Conservation (phyloP, 2,329 filamentous ascomycete genomes). For the Tolypocladium ovalisporum region DNA sequence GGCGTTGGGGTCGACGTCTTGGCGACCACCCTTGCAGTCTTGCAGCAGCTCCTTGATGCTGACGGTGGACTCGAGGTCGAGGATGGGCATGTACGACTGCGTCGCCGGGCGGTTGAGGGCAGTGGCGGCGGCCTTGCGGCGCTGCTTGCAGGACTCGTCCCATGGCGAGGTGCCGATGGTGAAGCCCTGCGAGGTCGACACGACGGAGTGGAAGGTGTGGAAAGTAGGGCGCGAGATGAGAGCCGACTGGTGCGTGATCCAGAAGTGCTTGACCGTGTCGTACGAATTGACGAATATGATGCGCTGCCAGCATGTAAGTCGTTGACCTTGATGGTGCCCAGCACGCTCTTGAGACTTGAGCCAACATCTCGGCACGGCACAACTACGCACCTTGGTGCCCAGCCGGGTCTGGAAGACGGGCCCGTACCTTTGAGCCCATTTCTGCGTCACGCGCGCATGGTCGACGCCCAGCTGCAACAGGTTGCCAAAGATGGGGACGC, state of each 20-base stretch:
- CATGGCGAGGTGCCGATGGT: constrained; percentile 78
- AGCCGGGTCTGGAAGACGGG: constrained; percentile 57
- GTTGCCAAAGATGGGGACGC: constrained; percentile 52
- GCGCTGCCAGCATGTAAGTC: constrained; percentile 26
- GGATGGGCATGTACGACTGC: constrained; percentile 71
- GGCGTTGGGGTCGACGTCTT: constrained; percentile 58
- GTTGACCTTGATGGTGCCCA: background rate
- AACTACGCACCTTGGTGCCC: constrained; percentile 47
- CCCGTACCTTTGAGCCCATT: constrained; percentile 50
- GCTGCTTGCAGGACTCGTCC: constrained; percentile 69
- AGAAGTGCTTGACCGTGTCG: constrained; percentile 60
- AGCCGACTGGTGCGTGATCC: constrained; percentile 69
- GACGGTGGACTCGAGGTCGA: constrained; percentile 63
- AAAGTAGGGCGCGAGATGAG: constrained; percentile 68
- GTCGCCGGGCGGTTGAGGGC: constrained; percentile 67
- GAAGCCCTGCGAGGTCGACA: constrained; percentile 66
- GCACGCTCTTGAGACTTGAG: too few relatives aligned
- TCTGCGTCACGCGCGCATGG: constrained; percentile 41
- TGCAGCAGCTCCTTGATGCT: constrained; percentile 62
- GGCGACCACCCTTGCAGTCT: constrained; percentile 49
- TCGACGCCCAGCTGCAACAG: constrained; percentile 47
- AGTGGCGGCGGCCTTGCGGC: constrained; percentile 68
- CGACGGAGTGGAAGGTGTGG: constrained; percentile 72
- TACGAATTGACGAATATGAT: constrained; percentile 73
- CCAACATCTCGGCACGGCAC: constrained; percentile 24